Percentiles rank a stretch among this genome's conserved stretches.
These are phyloP conservation scores for Lachancea meyersii DNA, from an alignment of 805 yeast genomes.

Conservation along the genomic window DNA sequence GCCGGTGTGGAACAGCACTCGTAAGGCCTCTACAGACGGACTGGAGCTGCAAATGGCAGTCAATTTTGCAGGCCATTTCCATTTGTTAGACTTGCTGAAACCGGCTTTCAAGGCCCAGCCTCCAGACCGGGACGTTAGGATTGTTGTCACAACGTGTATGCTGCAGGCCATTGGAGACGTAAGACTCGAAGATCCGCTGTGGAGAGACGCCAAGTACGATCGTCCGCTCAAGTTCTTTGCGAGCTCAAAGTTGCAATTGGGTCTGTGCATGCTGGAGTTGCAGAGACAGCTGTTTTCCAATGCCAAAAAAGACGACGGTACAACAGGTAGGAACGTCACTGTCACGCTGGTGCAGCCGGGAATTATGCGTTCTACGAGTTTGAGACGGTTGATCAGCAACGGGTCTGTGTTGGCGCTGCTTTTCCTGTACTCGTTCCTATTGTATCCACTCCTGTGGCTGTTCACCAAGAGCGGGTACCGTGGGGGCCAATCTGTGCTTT, in stretches of 20 bases:
- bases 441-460: conserved; percentile 81
- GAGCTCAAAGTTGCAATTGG: conserved; percentile 68
- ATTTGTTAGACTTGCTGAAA: conserved; percentile 68
- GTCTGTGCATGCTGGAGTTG: conserved; percentile 70
- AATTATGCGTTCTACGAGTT: conserved; percentile 78
- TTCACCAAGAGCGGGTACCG: conserved; percentile 66
- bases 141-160: conserved; percentile 71
- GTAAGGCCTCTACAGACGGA: conserved; percentile 72
- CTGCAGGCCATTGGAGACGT: conserved; percentile 69
- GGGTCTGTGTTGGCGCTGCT: conserved; percentile 65
- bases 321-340: conserved; percentile 53
- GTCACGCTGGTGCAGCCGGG: conserved; percentile 87
- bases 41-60: conserved; percentile 78
- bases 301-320: conserved; percentile 38
- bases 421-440: conserved; percentile 47
- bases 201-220: conserved; percentile 50
- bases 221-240: conserved; percentile 77
- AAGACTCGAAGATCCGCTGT: conserved; percentile 56
- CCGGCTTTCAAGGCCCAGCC: conserved; percentile 87
- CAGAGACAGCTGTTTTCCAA: conserved; percentile 65
- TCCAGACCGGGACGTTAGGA: conserved; percentile 87
- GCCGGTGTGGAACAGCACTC: conserved; percentile 56
- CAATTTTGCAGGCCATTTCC: conserved; percentile 77
- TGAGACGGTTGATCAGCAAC: conserved; percentile 68
- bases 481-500: conserved; percentile 75